These are phyloP conservation scores for Eucalyptus decipiens DNA, from an alignment of 345 rosid genomes.

Conservation along the genomic window DNA sequence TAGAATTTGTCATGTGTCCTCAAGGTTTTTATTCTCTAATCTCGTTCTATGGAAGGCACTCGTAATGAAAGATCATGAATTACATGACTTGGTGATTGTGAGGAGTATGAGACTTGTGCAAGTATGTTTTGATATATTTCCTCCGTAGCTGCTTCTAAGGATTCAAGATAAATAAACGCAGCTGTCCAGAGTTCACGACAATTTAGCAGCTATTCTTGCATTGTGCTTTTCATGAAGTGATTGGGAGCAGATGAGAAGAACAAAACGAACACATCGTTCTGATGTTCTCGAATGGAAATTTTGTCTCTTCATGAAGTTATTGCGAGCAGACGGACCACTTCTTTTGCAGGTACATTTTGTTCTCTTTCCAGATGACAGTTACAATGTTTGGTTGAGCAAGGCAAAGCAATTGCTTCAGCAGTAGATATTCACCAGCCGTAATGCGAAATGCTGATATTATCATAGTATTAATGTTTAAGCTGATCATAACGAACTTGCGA, in stretches of 20 bases:
- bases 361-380: slow-evolving; percentile 46
- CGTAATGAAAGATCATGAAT: background rate
- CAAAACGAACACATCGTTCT: background rate
- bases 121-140: background rate
- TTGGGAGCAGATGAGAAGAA: background rate
- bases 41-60: background rate
- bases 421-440: too few species aligned
- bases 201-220: background rate
- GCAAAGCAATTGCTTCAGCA: slow-evolving; percentile 43
- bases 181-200: background rate
- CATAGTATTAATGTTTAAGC: background rate
- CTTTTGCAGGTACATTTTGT: slow-evolving; percentile 63
- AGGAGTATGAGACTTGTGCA: background rate
- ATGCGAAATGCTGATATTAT: background rate
- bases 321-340: background rate
- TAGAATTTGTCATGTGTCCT: background rate
- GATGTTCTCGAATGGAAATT: background rate
- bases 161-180: background rate
- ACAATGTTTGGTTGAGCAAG: slow-evolving; percentile 46
- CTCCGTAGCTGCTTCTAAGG: background rate
- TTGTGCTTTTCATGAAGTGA: background rate
- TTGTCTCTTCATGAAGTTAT: background rate
- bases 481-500: background rate
- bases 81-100: background rate
- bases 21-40: slow-evolving; percentile 1